Percentiles rank a stretch among this genome's conserved stretches.
Evolutionary conservation across 495 filamentous ascomycete genomes (phyloP).

Genomic region (Talaromyces wortmannii): DNA sequence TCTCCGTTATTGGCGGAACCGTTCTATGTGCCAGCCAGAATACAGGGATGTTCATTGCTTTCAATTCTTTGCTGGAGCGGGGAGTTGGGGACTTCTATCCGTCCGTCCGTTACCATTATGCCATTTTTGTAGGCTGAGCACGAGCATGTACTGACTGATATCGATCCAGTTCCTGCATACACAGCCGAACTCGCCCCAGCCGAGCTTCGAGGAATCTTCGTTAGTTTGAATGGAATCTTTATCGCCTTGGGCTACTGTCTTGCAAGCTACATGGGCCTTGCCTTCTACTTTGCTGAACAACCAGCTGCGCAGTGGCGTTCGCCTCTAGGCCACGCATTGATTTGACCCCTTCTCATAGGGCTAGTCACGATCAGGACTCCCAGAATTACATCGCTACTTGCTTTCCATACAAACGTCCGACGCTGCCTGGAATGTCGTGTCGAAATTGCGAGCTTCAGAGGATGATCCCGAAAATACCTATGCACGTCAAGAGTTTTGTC

Average conservation of each 20-base stretch:
- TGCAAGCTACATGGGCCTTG: background rate
- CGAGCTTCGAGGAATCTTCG: background rate
- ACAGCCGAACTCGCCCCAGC: background rate
- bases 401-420: background rate
- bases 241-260: background rate
- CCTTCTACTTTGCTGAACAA: background rate
- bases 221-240: background rate
- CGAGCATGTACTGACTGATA: background rate
- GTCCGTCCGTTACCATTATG: background rate
- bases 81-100: background rate
- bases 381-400: conserved; percentile 6
- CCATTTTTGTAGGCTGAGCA: background rate
- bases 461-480: conserved; percentile 1
- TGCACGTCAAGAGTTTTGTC: conserved; percentile 5
- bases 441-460: background rate
- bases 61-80: background rate
- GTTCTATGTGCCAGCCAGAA: background rate
- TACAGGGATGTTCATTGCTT: background rate
- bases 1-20: background rate
- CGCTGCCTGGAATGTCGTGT: background rate
- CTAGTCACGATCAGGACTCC: background rate
- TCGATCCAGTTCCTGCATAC: background rate
- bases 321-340: background rate
- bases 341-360: background rate
- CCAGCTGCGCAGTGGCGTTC: background rate